Conservation (phyloP, 805 yeast genomes). For the Danielia reshetovae region DNA sequence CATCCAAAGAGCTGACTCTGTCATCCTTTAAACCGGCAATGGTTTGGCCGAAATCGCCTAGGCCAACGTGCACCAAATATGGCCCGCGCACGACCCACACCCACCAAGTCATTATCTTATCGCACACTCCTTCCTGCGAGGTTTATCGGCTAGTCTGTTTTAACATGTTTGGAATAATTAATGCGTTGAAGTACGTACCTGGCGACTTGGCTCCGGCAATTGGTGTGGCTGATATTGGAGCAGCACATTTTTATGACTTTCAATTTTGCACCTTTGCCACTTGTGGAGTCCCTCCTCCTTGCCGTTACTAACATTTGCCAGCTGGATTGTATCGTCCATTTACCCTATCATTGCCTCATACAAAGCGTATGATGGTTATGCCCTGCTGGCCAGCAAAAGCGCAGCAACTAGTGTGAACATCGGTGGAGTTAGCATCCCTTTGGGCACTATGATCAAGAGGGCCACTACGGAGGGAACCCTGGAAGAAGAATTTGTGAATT, state of each 20-base stretch:
- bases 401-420: slow-evolving; percentile 30
- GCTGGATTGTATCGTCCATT: slow-evolving; percentile 36
- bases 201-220: no score
- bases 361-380: slow-evolving; percentile 48
- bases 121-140: slow-evolving; percentile 1
- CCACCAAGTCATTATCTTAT: neutral
- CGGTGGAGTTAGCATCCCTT: slow-evolving; percentile 39
- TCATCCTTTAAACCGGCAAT: no score
- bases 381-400: slow-evolving; percentile 23
- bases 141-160: neutral
- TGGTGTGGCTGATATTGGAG: no score
- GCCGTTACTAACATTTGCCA: slow-evolving; percentile 8
- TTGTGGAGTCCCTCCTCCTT: neutral
- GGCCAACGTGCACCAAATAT: no score
- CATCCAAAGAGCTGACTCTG: no score
- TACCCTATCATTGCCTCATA: slow-evolving; percentile 63
- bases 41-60: no score
- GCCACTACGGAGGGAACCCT: slow-evolving; percentile 12
- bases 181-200: slow-evolving; percentile 5
- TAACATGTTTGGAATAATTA: slow-evolving; percentile 5
- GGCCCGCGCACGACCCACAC: slow-evolving; percentile 1
- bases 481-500: slow-evolving; percentile 17
- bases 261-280: neutral
- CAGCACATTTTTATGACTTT: no score
- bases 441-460: slow-evolving; percentile 29